Evolutionary conservation across 2,329 filamentous ascomycete species (phyloP).

Genomic region (Fusarium citri): DNA sequence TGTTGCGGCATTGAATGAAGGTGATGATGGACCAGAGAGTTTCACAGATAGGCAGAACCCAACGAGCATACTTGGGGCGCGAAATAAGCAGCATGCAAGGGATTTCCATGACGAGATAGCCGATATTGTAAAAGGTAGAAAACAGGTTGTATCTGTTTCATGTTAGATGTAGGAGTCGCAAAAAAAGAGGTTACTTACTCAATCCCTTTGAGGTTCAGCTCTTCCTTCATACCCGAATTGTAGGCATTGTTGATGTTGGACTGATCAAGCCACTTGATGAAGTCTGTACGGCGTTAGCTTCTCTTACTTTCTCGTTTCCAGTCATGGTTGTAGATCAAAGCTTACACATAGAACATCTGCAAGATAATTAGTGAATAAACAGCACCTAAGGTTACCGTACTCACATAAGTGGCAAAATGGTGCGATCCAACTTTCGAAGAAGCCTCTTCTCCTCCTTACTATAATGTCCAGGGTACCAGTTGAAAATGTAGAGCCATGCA

Average conservation of each 20-base stretch:
- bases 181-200: slow-evolving; percentile 31
- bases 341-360: slow-evolving; percentile 23
- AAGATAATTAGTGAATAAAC: not conserved
- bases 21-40: slow-evolving; percentile 34
- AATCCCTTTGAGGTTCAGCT: slow-evolving; percentile 50
- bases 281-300: not conserved
- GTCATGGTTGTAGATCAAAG: too few relatives aligned
- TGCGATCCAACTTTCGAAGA: slow-evolving; percentile 46
- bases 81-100: slow-evolving; percentile 46
- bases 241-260: slow-evolving; percentile 53
- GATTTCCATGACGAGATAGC: slow-evolving; percentile 45
- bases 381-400: not conserved
- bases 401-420: slow-evolving; percentile 48
- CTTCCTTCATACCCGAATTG: slow-evolving; percentile 55
- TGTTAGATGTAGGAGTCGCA: not conserved
- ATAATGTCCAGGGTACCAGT: slow-evolving; percentile 51
- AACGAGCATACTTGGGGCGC: slow-evolving; percentile 30
- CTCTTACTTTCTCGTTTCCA: too few relatives aligned
- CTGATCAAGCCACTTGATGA: slow-evolving; percentile 51
- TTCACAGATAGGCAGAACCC: slow-evolving; percentile 28
- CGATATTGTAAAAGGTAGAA: slow-evolving; percentile 45
- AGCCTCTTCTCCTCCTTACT: slow-evolving; percentile 45
- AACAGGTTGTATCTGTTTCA: slow-evolving; percentile 39
- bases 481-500: slow-evolving; percentile 32
- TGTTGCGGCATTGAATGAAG: slow-evolving; percentile 23